Percentiles rank a stretch among this genome's conserved stretches.
phyloP scores from a whole-genome alignment of 139 green algal species.

The Mychonastes homosphaera region DNA sequence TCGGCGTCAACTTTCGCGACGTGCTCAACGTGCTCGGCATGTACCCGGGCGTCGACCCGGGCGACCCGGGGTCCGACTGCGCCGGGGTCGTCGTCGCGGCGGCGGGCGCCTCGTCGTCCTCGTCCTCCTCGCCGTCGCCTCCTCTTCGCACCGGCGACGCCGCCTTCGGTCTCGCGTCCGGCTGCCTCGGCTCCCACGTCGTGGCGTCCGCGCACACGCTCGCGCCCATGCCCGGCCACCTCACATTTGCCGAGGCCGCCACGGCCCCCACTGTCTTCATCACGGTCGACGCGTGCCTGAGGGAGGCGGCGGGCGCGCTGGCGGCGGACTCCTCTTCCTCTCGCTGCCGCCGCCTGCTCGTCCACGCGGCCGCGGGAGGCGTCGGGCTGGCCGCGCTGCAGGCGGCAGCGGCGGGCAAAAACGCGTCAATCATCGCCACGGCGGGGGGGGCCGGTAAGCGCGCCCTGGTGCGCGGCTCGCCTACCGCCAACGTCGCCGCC shows the following conservation, averaged over 20 bases:
- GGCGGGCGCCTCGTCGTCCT: background rate
- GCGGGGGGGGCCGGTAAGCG: conserved; percentile 63
- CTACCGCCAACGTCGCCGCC: conserved; percentile 23
- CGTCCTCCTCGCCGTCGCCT: too few species aligned
- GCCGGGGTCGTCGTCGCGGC: conserved; percentile 34
- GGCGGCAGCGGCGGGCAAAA: conserved; percentile 24
- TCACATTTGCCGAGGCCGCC: conserved; percentile 59
- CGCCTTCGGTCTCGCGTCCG: conserved; percentile 69
- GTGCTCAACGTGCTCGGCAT: conserved; percentile 72
- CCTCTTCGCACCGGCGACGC: conserved; percentile 31
- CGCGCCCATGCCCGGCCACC: conserved; percentile 46
- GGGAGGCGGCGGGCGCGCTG: conserved; percentile 39
- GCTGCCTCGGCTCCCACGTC: conserved; percentile 61
- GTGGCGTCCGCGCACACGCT: conserved; percentile 37
- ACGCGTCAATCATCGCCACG: conserved; percentile 53
- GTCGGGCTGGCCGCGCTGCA: conserved; percentile 68
- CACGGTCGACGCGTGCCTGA: conserved; percentile 57
- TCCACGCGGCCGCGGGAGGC: conserved; percentile 68
- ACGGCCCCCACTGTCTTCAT: conserved; percentile 72
- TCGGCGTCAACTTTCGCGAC: conserved; percentile 66
- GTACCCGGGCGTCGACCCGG: conserved; percentile 83
- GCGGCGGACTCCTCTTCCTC: too few species aligned
- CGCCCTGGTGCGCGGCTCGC: conserved; percentile 42
- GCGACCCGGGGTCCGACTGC: conserved; percentile 48
- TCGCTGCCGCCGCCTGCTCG: conserved; percentile 45